A percentile compares a stretch with the other conserved stretches of the same genome.
Conservation (phyloP, 2,329 filamentous ascomycete species). For the Fusarium sp. region DNA sequence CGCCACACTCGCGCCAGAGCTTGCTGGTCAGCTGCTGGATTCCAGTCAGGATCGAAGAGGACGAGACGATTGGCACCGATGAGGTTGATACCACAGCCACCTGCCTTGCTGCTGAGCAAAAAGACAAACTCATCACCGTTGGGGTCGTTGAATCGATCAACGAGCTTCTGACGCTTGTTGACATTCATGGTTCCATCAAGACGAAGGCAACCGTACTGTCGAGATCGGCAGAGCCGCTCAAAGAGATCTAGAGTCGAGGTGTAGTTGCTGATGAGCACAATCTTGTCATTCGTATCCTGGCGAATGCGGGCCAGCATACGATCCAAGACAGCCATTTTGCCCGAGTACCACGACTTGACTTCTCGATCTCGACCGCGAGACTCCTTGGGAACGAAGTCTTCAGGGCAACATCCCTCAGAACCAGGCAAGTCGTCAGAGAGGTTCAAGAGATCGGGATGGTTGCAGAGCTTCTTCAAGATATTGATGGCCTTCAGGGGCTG, state of each 20-base stretch:
- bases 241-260: conserved; percentile 96
- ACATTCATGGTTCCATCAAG: conserved; percentile 98
- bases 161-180: conserved; percentile 95
- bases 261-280: conserved; percentile 98
- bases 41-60: conserved; percentile 98
- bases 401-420: conserved; percentile 82
- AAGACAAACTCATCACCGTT: conserved; percentile 92
- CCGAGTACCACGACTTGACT: conserved; percentile 94
- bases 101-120: conserved; percentile 95
- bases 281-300: conserved; percentile 98
- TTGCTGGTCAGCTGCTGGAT: conserved; percentile 96
- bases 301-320: conserved; percentile 96
- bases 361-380: conserved; percentile 89
- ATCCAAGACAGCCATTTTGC: conserved; percentile 98
- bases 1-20: conserved; percentile 97
- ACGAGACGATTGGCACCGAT: conserved; percentile 95
- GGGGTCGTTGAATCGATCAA: conserved; percentile 97
- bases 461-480: conserved; percentile 97
- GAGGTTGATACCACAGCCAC: conserved; percentile 94
- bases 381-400: conserved; percentile 90
- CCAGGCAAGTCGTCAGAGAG: conserved; percentile 87
- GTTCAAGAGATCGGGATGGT: conserved; percentile 93
- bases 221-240: conserved; percentile 86
- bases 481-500: conserved; percentile 97
- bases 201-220: conserved; percentile 86